Conservation (phyloP, 1,139 yeast species). For the Magnusiomyces ingens region DNA sequence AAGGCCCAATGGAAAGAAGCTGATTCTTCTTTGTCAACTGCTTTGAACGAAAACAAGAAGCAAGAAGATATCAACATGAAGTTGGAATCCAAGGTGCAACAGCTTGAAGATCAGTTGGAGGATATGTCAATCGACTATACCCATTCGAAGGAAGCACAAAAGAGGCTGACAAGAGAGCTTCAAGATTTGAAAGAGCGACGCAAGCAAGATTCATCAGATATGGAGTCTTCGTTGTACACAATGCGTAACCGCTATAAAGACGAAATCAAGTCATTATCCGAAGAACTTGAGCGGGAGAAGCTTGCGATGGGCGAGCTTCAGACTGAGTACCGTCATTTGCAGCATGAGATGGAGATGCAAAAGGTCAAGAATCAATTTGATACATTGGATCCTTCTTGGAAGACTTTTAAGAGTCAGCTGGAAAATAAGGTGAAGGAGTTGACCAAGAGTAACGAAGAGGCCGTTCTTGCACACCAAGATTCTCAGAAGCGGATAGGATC, state of each 20-base stretch:
- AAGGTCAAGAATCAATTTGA: conserved; percentile 16
- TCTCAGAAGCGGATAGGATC: conserved; percentile 34
- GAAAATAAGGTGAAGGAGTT: conserved; percentile 49
- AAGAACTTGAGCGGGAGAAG: conserved; percentile 54
- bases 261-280: conserved; percentile 53
- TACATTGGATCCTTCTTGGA: conserved; percentile 27
- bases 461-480: conserved; percentile 34
- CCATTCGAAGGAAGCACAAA: conserved; percentile 43
- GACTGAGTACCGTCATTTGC: conserved; percentile 56
- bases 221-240: conserved; percentile 25
- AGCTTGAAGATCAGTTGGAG: conserved; percentile 52
- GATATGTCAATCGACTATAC: conserved; percentile 53
- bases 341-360: conserved; percentile 49
- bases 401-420: conserved; percentile 42
- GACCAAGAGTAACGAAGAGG: conserved; percentile 43
- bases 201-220: conserved; percentile 22
- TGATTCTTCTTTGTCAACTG: conserved; percentile 45
- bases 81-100: conserved; percentile 48
- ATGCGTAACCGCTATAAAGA: conserved; percentile 41
- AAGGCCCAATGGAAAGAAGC: conserved; percentile 51
- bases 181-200: conserved; percentile 27
- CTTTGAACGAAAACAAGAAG: conserved; percentile 53
- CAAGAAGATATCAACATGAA: conserved; percentile 54
- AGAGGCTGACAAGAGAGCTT: conserved; percentile 45
- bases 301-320: conserved; percentile 41